Conservation (phyloP, 2,329 filamentous ascomycete genomes). For the Claviceps maximensis region DNA sequence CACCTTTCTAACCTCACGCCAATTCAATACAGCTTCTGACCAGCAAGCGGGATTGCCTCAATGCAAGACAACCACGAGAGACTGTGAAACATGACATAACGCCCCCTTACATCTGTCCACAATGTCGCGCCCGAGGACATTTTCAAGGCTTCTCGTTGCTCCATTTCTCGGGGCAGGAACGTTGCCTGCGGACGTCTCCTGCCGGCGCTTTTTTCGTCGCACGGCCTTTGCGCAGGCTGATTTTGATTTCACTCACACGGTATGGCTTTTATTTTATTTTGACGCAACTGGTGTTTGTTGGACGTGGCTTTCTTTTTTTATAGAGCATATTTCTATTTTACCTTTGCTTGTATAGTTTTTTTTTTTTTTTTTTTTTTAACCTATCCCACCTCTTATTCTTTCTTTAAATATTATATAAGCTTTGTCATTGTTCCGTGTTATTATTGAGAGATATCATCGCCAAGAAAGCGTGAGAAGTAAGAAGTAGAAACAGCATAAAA, state of each 20-base stretch:
- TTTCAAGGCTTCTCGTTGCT: not conserved
- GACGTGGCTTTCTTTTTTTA: not conserved
- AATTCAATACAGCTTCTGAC: no score
- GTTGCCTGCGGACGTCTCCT: no score
- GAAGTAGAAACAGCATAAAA: not conserved
- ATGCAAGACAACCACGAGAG: not conserved
- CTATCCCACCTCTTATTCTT: no score
- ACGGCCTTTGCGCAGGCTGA: constrained; percentile 22
- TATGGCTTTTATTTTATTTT: constrained; percentile 17
- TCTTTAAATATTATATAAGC: no score
- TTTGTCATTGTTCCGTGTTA: no score
- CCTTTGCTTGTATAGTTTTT: no score
- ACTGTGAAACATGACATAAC: not conserved
- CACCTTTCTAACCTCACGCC: no score
- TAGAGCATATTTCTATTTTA: no score
- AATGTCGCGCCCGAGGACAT: constrained; percentile 6
- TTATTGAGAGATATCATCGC: no score
- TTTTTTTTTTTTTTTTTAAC: no score
- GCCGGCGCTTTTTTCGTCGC: constrained; percentile 25
- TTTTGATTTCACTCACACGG: constrained; percentile 36
- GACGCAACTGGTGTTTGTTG: no score
- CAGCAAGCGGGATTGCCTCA: not conserved
- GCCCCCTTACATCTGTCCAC: no score
- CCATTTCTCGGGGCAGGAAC: not conserved
- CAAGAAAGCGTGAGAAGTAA: not conserved